Conservation (phyloP, 2,329 filamentous ascomycete genomes). For the Fusarium sp. region DNA sequence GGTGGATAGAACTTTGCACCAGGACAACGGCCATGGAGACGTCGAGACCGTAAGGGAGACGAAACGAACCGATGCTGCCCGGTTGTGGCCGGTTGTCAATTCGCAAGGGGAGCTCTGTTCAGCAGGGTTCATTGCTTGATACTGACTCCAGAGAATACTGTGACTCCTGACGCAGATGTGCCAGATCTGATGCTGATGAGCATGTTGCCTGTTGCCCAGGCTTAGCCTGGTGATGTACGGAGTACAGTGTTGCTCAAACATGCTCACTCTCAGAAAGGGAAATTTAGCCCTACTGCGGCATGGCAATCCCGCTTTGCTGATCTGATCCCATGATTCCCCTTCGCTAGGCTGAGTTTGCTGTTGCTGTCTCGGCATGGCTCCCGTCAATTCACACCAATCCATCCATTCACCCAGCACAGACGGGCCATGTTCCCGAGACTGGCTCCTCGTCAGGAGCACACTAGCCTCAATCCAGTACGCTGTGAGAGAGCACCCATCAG, state of each 20-base stretch:
- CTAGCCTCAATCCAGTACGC: conserved; percentile 16
- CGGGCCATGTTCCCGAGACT: conserved; percentile 24
- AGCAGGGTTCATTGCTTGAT: not conserved
- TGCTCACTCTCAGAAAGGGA: not conserved
- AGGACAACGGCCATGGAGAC: conserved; percentile 12
- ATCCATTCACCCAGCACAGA: conserved; percentile 18
- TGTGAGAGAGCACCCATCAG: not conserved
- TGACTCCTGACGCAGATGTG: not conserved
- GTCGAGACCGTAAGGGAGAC: conserved; percentile 13
- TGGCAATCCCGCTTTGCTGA: conserved; percentile 1
- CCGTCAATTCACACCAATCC: conserved; percentile 22
- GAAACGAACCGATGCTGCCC: conserved; percentile 34
- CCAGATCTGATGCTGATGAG: conserved; percentile 12
- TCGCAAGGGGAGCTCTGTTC: not conserved
- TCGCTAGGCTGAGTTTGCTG: not conserved
- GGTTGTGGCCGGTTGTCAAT: conserved; percentile 22
- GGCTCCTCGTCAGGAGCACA: conserved; percentile 19
- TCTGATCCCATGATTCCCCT: conserved; percentile 6
- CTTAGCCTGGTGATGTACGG: not conserved
- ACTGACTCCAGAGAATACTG: not conserved
- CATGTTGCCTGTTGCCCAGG: not conserved
- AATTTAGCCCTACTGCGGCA: conserved; percentile 2
- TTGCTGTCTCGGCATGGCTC: conserved; percentile 31
- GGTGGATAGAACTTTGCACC: conserved; percentile 19
- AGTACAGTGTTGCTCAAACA: not conserved